Conservation (phyloP, 495 filamentous ascomycete species). For the Podospora conica region DNA sequence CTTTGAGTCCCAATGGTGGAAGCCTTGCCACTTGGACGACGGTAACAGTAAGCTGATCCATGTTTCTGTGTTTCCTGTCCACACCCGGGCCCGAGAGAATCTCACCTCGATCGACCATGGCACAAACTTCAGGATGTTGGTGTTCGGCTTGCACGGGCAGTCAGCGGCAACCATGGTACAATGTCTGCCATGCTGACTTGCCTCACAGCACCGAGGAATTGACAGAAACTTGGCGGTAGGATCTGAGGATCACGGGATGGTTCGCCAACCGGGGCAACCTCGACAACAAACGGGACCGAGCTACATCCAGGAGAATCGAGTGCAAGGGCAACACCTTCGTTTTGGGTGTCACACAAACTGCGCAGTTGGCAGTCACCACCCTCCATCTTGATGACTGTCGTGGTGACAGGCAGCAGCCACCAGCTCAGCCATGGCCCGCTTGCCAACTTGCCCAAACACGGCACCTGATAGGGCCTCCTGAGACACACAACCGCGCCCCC, state of each 20-base stretch:
- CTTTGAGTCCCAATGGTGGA: no score
- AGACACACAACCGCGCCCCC: not conserved
- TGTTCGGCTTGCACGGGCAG: not conserved
- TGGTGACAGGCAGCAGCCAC: not conserved
- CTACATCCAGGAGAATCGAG: no score
- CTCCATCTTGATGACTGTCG: not conserved
- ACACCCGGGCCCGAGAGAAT: not conserved
- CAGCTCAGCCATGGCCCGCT: not conserved
- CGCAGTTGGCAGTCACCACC: no score
- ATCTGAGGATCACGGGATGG: no score
- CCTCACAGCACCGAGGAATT: no score
- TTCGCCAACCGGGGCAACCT: no score
- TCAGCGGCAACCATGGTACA: not conserved
- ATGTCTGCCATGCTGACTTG: no score
- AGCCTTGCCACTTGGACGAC: not conserved
- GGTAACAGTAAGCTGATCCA: not conserved
- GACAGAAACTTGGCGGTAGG: no score
- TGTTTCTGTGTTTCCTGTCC: not conserved
- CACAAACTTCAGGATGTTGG: not conserved
- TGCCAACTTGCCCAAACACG: not conserved
- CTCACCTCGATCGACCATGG: not conserved
- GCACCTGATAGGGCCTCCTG: not conserved
- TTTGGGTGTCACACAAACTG: no score
- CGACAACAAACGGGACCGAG: no score
- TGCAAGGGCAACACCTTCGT: no score